phyloP scores from a whole-genome alignment of 1,139 yeast genomes.

The Saccharomyces hybrid region DNA sequence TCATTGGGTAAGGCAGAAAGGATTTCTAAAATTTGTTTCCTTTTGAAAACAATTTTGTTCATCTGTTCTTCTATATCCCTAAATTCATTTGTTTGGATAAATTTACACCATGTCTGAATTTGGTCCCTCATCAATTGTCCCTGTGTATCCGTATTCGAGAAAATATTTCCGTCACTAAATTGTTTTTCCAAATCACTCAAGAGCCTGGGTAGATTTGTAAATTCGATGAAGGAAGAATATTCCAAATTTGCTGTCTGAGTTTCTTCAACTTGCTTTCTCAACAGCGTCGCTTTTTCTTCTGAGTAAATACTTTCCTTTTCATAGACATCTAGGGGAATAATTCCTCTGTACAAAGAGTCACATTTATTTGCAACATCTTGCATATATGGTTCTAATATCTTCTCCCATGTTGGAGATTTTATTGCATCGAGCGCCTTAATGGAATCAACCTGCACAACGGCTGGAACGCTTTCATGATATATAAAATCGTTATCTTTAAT shows the following conservation, averaged over 20 bases:
- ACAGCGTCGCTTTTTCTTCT: constrained; percentile 75
- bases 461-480: constrained; percentile 71
- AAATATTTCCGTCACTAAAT: constrained; percentile 15
- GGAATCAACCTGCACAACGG: constrained; percentile 45
- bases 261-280: constrained; percentile 68
- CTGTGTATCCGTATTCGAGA: constrained; percentile 12
- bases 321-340: constrained; percentile 80
- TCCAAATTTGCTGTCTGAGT: constrained; percentile 78
- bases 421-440: constrained; percentile 73
- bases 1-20: constrained; percentile 19
- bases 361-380: constrained; percentile 45
- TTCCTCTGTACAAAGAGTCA: constrained; percentile 62
- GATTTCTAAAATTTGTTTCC: constrained; percentile 37
- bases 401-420: constrained; percentile 37
- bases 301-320: constrained; percentile 82
- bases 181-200: constrained; percentile 44
- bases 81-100: constrained; percentile 22
- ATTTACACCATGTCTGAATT: constrained; percentile 24
- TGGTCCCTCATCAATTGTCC: constrained; percentile 26
- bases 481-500: constrained; percentile 85
- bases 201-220: constrained; percentile 65
- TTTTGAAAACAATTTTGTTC: constrained; percentile 23
- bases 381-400: constrained; percentile 39
- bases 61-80: constrained; percentile 28
- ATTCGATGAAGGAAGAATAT: constrained; percentile 68